These are phyloP conservation scores for Suillus hirtellus DNA, from an alignment of 768 basidiomycete genomes.

Conservation along the genomic window DNA sequence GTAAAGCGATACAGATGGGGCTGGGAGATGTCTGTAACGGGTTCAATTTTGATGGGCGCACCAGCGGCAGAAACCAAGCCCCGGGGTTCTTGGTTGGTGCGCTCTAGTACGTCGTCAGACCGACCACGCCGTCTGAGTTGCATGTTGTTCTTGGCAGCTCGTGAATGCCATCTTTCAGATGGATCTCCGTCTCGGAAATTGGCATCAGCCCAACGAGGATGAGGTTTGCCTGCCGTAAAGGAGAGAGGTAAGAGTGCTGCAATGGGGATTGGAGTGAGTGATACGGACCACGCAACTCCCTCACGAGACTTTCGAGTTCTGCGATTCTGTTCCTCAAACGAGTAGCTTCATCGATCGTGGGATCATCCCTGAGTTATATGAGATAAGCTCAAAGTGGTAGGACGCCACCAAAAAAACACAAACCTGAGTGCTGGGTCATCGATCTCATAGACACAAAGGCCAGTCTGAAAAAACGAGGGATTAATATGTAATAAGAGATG, in stretches of 20 bases:
- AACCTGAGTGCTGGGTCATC: constrained; percentile 84
- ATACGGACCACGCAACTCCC: constrained; percentile 74
- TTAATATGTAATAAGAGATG: constrained; percentile 11
- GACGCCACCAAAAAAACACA: constrained; percentile 9
- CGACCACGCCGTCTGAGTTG: constrained; percentile 42
- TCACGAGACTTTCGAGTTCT: constrained; percentile 83
- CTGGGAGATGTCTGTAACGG: constrained; percentile 46
- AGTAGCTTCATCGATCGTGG: constrained; percentile 83
- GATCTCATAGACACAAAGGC: constrained; percentile 93
- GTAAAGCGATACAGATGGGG: constrained; percentile 70
- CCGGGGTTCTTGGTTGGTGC: constrained; percentile 38
- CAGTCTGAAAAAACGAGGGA: constrained; percentile 54
- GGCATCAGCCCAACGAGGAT: constrained; percentile 83
- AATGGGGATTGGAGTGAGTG: too few species aligned
- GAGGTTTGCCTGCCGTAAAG: constrained; percentile 66
- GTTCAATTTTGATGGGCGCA: constrained; percentile 71
- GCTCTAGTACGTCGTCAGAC: constrained; percentile 36
- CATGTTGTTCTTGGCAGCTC: constrained; percentile 67
- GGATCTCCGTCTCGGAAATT: constrained; percentile 80
- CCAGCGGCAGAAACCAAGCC: constrained; percentile 46
- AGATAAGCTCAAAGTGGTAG: constrained; percentile 4
- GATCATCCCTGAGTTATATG: constrained; percentile 64
- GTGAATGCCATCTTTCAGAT: constrained; percentile 84
- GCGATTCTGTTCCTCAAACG: constrained; percentile 85
- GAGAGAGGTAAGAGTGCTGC: constrained; percentile 15